phyloP scores from a whole-genome alignment of 305 asterid genomes.

The Solanum aculeatissimum region DNA sequence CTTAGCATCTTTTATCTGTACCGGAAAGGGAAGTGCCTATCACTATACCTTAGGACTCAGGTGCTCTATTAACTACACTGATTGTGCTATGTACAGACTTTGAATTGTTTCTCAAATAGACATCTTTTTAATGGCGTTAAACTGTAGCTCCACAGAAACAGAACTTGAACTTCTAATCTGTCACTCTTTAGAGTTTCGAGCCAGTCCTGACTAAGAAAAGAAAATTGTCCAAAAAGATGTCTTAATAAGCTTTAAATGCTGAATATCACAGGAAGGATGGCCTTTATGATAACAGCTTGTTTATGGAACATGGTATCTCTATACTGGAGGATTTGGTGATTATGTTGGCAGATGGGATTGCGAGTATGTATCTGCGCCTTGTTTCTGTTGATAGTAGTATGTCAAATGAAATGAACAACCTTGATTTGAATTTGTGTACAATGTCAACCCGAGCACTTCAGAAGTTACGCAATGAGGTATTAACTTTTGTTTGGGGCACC shows the following conservation, averaged over 20 bases:
- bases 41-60: background rate
- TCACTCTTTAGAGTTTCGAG: background rate
- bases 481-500: background rate
- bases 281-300: slow-evolving; percentile 50
- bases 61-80: background rate
- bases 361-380: slow-evolving; percentile 90
- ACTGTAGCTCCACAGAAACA: background rate
- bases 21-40: background rate
- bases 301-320: slow-evolving; percentile 60
- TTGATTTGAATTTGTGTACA: slow-evolving; percentile 71
- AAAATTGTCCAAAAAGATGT: slow-evolving; percentile 3
- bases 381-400: slow-evolving; percentile 84
- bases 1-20: background rate
- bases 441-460: slow-evolving; percentile 94
- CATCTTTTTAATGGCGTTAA: background rate
- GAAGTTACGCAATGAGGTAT: slow-evolving; percentile 85
- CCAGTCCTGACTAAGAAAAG: background rate
- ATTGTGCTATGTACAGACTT: background rate
- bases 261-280: slow-evolving; percentile 49
- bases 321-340: slow-evolving; percentile 87
- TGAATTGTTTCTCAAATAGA: background rate
- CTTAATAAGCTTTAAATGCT: background rate
- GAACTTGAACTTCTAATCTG: background rate
- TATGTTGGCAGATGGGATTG: slow-evolving; percentile 81
- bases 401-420: slow-evolving; percentile 68